These are phyloP conservation scores for Candida saitoana DNA, from an alignment of 805 yeast species.

Conservation along the genomic window DNA sequence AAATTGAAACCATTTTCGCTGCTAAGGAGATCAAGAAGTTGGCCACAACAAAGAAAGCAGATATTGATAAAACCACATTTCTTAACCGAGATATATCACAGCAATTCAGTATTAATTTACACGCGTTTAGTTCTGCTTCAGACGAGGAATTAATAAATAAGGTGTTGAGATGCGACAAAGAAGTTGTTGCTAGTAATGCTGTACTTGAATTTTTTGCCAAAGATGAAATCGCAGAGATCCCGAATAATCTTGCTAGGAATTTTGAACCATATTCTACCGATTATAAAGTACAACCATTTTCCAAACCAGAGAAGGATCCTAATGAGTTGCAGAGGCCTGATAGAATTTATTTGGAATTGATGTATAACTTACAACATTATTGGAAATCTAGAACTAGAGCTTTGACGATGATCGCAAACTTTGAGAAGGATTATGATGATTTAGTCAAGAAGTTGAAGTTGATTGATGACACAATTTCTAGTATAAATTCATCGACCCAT, in stretches of 20 bases:
- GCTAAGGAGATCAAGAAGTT: conserved; percentile 49
- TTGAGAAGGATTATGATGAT: conserved; percentile 64
- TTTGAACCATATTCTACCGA: conserved; percentile 64
- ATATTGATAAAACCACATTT: conserved; percentile 47
- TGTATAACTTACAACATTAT: conserved; percentile 62
- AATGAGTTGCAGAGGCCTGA: conserved; percentile 63
- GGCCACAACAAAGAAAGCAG: conserved; percentile 41
- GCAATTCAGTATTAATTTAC: conserved; percentile 76
- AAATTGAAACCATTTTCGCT: conserved; percentile 57
- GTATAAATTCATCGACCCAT: conserved; percentile 48
- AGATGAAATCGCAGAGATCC: conserved; percentile 58
- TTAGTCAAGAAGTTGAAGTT: conserved; percentile 50
- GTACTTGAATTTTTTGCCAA: conserved; percentile 67
- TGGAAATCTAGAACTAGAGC: conserved; percentile 74
- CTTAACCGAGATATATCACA: conserved; percentile 71
- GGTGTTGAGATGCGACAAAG: conserved; percentile 58
- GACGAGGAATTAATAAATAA: conserved; percentile 53
- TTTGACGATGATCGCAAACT: conserved; percentile 49
- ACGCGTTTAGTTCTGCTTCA: conserved; percentile 49
- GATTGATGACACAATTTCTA: conserved; percentile 57
- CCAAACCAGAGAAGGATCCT: conserved; percentile 51
- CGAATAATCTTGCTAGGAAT: conserved; percentile 51
- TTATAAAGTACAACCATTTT: conserved; percentile 27
- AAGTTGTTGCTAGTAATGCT: conserved; percentile 48
- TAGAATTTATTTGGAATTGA: conserved; percentile 61